Percentiles rank a stretch among this genome's conserved stretches.
These are phyloP conservation scores for Balakata baccata DNA, from an alignment of 345 rosid genomes.

Conservation along the genomic window DNA sequence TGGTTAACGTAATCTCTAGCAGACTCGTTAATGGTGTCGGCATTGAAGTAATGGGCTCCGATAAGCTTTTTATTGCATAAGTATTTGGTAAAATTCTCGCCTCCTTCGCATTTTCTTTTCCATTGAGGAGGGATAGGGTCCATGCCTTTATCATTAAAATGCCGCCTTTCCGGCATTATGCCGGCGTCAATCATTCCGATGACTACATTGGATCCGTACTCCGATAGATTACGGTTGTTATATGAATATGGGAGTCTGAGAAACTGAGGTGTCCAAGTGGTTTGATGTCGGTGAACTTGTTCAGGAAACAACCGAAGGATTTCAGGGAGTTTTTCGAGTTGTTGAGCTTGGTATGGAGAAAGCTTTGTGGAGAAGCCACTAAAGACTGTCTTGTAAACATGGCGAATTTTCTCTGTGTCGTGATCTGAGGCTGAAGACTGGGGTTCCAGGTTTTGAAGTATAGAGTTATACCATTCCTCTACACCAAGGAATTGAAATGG, in stretches of 20 bases:
- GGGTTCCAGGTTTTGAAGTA: background rate
- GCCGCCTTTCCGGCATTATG: slow-evolving; percentile 57
- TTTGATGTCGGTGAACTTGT: slow-evolving; percentile 52
- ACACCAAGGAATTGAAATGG: background rate
- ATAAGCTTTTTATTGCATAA: slow-evolving; percentile 57
- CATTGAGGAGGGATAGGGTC: slow-evolving; percentile 48
- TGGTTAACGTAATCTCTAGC: slow-evolving; percentile 64
- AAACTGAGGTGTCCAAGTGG: slow-evolving; percentile 59
- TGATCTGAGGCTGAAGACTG: background rate
- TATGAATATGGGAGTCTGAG: slow-evolving; percentile 61
- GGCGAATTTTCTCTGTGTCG: slow-evolving; percentile 30
- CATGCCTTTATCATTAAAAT: slow-evolving; percentile 47
- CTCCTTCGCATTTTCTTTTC: slow-evolving; percentile 61
- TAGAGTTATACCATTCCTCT: slow-evolving; percentile 7
- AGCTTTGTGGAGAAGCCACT: slow-evolving; percentile 60
- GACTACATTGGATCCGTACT: slow-evolving; percentile 54
- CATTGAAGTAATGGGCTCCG: slow-evolving; percentile 56
- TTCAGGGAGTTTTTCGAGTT: slow-evolving; percentile 42
- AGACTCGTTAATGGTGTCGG: slow-evolving; percentile 34
- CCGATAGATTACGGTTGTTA: slow-evolving; percentile 20
- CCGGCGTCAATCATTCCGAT: slow-evolving; percentile 73
- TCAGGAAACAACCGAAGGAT: slow-evolving; percentile 50
- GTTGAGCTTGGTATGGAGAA: slow-evolving; percentile 40
- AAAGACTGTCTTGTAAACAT: slow-evolving; percentile 51
- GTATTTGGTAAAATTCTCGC: slow-evolving; percentile 45